These are phyloP conservation scores for Hyphodiscus hymeniophilus DNA, from an alignment of 495 filamentous ascomycete genomes.

Conservation along the genomic window DNA sequence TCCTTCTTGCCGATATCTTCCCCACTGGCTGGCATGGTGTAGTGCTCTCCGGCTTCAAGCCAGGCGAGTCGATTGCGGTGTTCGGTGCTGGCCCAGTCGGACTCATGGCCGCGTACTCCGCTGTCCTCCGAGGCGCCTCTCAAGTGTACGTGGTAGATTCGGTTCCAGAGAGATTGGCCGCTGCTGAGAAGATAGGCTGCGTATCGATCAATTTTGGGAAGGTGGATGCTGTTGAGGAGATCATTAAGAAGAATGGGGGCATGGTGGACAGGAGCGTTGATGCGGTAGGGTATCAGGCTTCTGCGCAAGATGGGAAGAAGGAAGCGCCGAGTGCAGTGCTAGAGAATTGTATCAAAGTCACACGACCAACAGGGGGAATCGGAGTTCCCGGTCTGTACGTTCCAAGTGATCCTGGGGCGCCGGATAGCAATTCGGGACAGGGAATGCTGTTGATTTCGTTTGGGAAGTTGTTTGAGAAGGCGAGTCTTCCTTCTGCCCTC, in stretches of 20 bases:
- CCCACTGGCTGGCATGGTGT: slow-evolving; percentile 54
- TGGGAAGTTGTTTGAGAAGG: slow-evolving; percentile 55
- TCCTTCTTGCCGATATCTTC: slow-evolving; percentile 49
- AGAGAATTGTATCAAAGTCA: slow-evolving; percentile 40
- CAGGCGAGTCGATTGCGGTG: slow-evolving; percentile 47
- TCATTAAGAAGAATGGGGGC: slow-evolving; percentile 28
- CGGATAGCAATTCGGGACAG: slow-evolving; percentile 36
- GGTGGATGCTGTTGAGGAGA: slow-evolving; percentile 29
- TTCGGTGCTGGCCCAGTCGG: slow-evolving; percentile 45
- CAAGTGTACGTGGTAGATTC: slow-evolving; percentile 47
- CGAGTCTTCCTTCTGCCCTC: slow-evolving; percentile 9
- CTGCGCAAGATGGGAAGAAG: slow-evolving; percentile 31
- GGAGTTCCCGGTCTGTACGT: slow-evolving; percentile 29
- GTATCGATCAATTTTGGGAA: slow-evolving; percentile 10
- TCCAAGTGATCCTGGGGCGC: slow-evolving; percentile 28
- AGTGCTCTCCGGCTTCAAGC: slow-evolving; percentile 42
- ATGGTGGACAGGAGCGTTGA: slow-evolving; percentile 48
- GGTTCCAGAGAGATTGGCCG: slow-evolving; percentile 41
- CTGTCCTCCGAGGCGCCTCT: slow-evolving; percentile 41
- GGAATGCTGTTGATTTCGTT: slow-evolving; percentile 51
- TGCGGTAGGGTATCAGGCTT: slow-evolving; percentile 47
- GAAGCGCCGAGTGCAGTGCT: slow-evolving; percentile 36
- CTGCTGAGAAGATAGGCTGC: slow-evolving; percentile 43
- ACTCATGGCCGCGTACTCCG: slow-evolving; percentile 49
- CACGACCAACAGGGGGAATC: slow-evolving; percentile 38